phyloP scores from a whole-genome alignment of 2,329 filamentous ascomycete genomes.

The Trichoderma pleuroti region DNA sequence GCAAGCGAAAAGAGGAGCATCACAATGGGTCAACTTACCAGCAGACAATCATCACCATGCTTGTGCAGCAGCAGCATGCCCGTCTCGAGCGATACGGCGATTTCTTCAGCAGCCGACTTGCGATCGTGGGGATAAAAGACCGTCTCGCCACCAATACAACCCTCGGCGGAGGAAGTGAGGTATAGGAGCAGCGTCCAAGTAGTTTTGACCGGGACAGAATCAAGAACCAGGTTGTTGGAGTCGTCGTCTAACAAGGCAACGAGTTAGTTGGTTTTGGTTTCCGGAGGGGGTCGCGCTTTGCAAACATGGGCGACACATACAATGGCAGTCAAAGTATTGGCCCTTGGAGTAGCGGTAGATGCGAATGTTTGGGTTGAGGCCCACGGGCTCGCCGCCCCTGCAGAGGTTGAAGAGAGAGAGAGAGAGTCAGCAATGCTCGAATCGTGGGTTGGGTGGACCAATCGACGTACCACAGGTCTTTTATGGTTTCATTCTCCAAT shows the following conservation, averaged over 20 bases:
- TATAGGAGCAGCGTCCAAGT: slow-evolving; percentile 93
- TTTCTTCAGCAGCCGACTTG: slow-evolving; percentile 55
- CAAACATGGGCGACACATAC: slow-evolving; percentile 46
- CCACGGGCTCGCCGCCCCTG: slow-evolving; percentile 82
- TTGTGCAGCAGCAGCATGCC: slow-evolving; percentile 84
- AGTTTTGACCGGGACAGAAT: slow-evolving; percentile 47
- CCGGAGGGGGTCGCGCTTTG: neutral
- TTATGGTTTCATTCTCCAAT: slow-evolving; percentile 38
- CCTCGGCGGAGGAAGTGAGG: slow-evolving; percentile 69
- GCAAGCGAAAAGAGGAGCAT: neutral
- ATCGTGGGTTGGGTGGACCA: neutral
- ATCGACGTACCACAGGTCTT: slow-evolving; percentile 43
- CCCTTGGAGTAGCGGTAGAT: slow-evolving; percentile 83
- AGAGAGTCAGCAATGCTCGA: neutral
- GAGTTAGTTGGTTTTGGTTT: neutral
- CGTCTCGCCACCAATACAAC: slow-evolving; percentile 81
- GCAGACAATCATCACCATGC: slow-evolving; percentile 82
- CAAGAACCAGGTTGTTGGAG: slow-evolving; percentile 62
- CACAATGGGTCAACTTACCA: slow-evolving; percentile 48
- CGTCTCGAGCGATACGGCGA: slow-evolving; percentile 72
- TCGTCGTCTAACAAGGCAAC: slow-evolving; percentile 68
- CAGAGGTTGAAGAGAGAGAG: slow-evolving; percentile 24
- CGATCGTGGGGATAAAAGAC: slow-evolving; percentile 79
- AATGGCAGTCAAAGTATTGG: slow-evolving; percentile 91
- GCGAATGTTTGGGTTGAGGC: slow-evolving; percentile 82